phyloP scores from a whole-genome alignment of 2,329 filamentous ascomycete species.

The Sporothrix protearum region DNA sequence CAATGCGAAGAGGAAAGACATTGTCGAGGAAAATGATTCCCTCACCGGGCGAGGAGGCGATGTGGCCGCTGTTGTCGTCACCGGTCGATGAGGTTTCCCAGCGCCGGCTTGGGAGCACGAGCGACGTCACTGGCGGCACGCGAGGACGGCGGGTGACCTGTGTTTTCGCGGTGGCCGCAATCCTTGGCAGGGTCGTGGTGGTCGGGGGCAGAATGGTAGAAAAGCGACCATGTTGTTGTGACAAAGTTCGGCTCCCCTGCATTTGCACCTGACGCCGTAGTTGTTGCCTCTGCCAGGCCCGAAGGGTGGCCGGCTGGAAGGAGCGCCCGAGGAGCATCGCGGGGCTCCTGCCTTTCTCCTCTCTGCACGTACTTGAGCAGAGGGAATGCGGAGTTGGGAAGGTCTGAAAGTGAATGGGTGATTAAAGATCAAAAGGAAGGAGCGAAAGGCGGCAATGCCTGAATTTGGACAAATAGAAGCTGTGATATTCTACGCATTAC shows the following conservation, averaged over 20 bases:
- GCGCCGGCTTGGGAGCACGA: slow-evolving; percentile 27
- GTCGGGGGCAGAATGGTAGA: neutral
- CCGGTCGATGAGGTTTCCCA: slow-evolving; percentile 49
- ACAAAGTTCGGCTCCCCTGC: neutral
- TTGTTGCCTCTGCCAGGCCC: slow-evolving; percentile 14
- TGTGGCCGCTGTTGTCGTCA: slow-evolving; percentile 73
- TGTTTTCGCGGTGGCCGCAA: neutral
- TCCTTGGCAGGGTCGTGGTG: neutral
- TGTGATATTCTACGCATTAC: no score
- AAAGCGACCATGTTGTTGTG: neutral
- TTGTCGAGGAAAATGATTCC: slow-evolving; percentile 89
- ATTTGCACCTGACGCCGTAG: neutral
- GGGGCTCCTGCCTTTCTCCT: slow-evolving; percentile 1
- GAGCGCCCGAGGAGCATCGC: slow-evolving; percentile 24
- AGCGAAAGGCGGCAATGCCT: neutral
- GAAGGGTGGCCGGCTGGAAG: slow-evolving; percentile 22
- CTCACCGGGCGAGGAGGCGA: slow-evolving; percentile 70
- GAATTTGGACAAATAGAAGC: neutral
- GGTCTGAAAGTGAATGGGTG: neutral
- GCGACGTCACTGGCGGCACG: neutral
- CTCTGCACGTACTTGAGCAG: neutral
- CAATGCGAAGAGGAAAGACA: slow-evolving; percentile 76
- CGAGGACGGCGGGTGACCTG: slow-evolving; percentile 1
- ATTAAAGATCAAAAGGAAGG: neutral
- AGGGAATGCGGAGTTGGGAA: neutral